These are phyloP conservation scores for Gilbertella persicaria DNA, from an alignment of 371 early-diverging fungal genomes.

Conservation along the genomic window DNA sequence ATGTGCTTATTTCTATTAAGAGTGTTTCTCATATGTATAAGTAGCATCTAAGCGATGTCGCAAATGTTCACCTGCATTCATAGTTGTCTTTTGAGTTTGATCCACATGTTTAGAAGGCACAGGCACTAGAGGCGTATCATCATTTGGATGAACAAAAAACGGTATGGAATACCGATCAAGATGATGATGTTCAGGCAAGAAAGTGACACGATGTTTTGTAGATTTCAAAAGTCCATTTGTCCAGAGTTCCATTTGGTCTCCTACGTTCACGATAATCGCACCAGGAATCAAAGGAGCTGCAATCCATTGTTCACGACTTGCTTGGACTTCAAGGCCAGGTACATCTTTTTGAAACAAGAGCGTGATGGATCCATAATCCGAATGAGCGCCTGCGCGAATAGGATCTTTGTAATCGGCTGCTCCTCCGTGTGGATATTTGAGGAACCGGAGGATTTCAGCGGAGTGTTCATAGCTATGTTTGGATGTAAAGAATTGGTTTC, in stretches of 20 bases:
- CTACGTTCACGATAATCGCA: conserved; percentile 72
- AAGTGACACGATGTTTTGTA: conserved; percentile 71
- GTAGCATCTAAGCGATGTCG: conserved; percentile 39
- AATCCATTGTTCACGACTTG: conserved; percentile 58
- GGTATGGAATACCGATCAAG: conserved; percentile 73
- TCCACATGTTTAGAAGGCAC: conserved; percentile 39
- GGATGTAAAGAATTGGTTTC: conserved; percentile 53
- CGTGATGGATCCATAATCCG: conserved; percentile 77
- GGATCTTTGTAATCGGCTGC: conserved; percentile 34
- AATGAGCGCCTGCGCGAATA: conserved; percentile 64
- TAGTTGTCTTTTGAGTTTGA: neutral
- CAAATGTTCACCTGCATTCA: conserved; percentile 46
- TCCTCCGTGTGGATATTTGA: conserved; percentile 63
- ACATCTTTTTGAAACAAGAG: conserved; percentile 72
- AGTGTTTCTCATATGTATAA: conserved; percentile 22
- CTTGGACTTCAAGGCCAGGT: conserved; percentile 68
- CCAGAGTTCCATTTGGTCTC: conserved; percentile 68
- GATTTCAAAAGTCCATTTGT: conserved; percentile 70
- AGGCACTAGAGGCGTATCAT: conserved; percentile 40
- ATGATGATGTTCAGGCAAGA: conserved; percentile 57
- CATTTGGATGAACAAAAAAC: conserved; percentile 65
- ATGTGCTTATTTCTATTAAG: neutral
- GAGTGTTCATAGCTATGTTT: conserved; percentile 54
- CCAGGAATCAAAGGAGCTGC: conserved; percentile 62
- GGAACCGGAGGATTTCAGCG: conserved; percentile 54